Evolutionary conservation across 495 filamentous ascomycete genomes (phyloP).

Genomic region (Penicillium simplicissimum): DNA sequence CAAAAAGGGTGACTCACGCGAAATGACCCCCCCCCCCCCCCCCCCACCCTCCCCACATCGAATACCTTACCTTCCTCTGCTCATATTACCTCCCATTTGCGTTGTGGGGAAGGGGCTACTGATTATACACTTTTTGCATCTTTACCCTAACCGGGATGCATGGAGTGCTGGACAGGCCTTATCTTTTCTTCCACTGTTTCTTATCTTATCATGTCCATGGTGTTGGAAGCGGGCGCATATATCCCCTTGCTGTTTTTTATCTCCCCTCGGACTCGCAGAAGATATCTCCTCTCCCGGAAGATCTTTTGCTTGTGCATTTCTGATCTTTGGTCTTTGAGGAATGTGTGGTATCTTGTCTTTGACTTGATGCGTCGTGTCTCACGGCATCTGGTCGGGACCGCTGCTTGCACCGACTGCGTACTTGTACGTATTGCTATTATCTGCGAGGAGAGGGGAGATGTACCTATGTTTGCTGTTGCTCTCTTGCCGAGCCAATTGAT

Average conservation of each 20-base stretch:
- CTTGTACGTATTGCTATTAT: constrained; percentile 12
- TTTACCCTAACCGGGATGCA: constrained; percentile 5
- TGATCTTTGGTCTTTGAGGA: constrained; percentile 11
- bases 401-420: constrained; percentile 14
- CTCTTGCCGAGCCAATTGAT: constrained; percentile 23
- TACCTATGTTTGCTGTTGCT: constrained; percentile 10
- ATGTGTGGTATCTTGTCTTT: neutral
- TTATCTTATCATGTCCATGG: constrained; percentile 9
- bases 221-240: constrained; percentile 16
- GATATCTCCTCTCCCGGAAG: neutral
- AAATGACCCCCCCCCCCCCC: constrained; percentile 22
- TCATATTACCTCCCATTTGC: constrained; percentile 15
- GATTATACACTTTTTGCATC: constrained; percentile 18
- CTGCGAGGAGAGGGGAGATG: neutral
- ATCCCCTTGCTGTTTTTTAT: constrained; percentile 1
- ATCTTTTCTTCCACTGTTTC: neutral
- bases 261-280: neutral
- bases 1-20: constrained; percentile 14
- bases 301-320: constrained; percentile 9
- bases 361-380: constrained; percentile 1
- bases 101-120: constrained; percentile 10
- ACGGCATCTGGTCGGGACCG: neutral
- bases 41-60: too few relatives aligned
- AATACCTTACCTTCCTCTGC: constrained; percentile 13
- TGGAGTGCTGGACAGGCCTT: constrained; percentile 18